Evolutionary conservation across 2,329 filamentous ascomycete genomes (phyloP).

Genomic region (Teratosphaeriaceae sp.): DNA sequence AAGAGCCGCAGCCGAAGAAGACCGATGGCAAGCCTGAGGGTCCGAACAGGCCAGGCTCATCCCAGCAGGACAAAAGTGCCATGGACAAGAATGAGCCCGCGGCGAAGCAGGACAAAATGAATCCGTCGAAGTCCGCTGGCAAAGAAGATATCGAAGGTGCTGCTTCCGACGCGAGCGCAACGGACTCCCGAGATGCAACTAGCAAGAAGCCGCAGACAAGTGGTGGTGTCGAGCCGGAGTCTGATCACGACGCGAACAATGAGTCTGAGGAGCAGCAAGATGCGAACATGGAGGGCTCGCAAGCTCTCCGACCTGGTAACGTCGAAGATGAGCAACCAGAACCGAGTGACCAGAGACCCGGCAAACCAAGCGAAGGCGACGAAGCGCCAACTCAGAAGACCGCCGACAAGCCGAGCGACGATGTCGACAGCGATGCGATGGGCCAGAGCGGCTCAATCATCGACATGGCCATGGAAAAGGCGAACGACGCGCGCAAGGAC

Average conservation of each 20-base stretch:
- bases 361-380: conserved; percentile 2
- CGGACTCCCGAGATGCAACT: conserved; percentile 2
- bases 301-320: conserved; percentile 14
- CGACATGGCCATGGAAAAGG: conserved; percentile 18
- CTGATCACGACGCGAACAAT: conserved; percentile 6
- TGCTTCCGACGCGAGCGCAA: background rate
- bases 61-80: background rate
- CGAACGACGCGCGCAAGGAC: conserved; percentile 10
- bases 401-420: background rate
- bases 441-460: conserved; percentile 22
- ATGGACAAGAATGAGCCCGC: background rate
- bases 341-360: conserved; percentile 2
- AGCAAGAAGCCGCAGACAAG: conserved; percentile 2
- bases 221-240: background rate
- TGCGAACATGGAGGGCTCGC: conserved; percentile 15
- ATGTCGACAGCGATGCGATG: conserved; percentile 22
- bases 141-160: background rate
- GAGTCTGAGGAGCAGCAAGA: conserved; percentile 20
- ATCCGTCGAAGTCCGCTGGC: background rate
- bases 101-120: conserved; percentile 4
- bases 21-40: background rate
- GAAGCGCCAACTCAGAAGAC: no score
- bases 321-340: conserved; percentile 5
- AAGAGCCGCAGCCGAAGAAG: background rate
- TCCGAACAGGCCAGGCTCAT: background rate